These are phyloP conservation scores for Gremmenia infestans DNA, from an alignment of 2,329 filamentous ascomycete species.

Conservation along the genomic window DNA sequence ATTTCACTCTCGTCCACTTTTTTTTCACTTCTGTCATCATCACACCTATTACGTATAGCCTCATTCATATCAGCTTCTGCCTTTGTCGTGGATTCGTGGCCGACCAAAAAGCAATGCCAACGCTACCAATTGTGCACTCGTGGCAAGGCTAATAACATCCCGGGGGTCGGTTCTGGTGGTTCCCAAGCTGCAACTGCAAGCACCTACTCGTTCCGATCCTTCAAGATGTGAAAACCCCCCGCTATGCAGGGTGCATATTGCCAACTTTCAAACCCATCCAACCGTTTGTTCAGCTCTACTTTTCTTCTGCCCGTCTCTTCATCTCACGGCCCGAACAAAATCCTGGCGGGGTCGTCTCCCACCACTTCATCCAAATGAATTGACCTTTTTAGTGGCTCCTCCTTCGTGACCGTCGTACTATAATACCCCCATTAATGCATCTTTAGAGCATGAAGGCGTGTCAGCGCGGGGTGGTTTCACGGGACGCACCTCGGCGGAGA, in stretches of 20 bases:
- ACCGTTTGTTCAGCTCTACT: background rate
- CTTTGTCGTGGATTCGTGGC: background rate
- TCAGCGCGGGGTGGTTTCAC: background rate
- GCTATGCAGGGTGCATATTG: background rate
- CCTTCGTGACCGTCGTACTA: background rate
- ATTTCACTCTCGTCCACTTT: too few species aligned
- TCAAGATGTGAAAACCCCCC: background rate
- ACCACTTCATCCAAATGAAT: background rate
- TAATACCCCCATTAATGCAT: background rate
- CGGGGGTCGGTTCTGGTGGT: too few species aligned
- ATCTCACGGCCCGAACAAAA: too few species aligned
- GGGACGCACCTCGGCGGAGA: background rate
- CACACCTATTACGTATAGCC: background rate
- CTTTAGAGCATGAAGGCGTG: background rate
- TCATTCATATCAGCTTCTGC: background rate
- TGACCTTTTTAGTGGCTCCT: too few species aligned
- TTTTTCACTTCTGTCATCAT: too few species aligned
- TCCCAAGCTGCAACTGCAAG: too few species aligned
- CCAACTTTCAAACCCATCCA: background rate
- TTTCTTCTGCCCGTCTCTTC: background rate
- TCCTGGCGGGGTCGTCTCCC: background rate
- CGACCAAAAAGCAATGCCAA: background rate
- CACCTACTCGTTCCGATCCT: background rate
- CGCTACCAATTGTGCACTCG: background rate
- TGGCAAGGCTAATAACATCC: background rate